These are phyloP conservation scores for Aspergillus sclerotialis DNA, from an alignment of 2,329 filamentous ascomycete genomes.

Conservation along the genomic window DNA sequence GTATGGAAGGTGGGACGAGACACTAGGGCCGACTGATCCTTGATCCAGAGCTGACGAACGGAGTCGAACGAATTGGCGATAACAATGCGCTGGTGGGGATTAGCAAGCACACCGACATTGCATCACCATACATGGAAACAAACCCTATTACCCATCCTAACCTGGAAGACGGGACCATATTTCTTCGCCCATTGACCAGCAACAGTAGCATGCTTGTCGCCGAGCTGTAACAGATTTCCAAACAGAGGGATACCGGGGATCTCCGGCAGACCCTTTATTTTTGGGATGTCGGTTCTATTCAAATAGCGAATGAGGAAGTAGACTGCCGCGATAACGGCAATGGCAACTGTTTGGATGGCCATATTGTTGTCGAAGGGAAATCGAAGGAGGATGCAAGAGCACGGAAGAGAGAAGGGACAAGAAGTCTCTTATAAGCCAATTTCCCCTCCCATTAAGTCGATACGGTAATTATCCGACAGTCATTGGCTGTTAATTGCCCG, in stretches of 20 bases:
- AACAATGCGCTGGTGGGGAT: constrained; percentile 53
- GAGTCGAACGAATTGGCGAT: constrained; percentile 74
- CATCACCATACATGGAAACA: constrained; percentile 2
- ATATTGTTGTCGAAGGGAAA: not conserved
- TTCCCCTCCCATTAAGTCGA: no score
- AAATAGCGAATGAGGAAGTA: constrained; percentile 26
- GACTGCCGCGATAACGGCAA: constrained; percentile 18
- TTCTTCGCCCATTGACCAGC: constrained; percentile 48
- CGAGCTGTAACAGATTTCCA: constrained; percentile 53
- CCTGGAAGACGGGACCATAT: constrained; percentile 55
- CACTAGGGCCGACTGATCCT: constrained; percentile 69
- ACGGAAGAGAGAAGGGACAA: no score
- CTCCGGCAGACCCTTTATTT: constrained; percentile 52
- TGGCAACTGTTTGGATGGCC: constrained; percentile 1
- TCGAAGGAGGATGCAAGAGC: not conserved
- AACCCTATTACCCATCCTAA: constrained; percentile 7
- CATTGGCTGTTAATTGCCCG: no score
- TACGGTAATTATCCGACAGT: no score
- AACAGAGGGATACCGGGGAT: constrained; percentile 53
- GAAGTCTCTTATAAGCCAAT: no score
- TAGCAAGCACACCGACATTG: not conserved
- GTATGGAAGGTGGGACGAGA: constrained; percentile 73
- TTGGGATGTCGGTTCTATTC: constrained; percentile 45
- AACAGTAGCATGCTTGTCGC: constrained; percentile 46
- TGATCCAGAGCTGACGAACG: constrained; percentile 67